phyloP scores from a whole-genome alignment of 1,284 basidiomycete species.

The Phlebopus sp. region DNA sequence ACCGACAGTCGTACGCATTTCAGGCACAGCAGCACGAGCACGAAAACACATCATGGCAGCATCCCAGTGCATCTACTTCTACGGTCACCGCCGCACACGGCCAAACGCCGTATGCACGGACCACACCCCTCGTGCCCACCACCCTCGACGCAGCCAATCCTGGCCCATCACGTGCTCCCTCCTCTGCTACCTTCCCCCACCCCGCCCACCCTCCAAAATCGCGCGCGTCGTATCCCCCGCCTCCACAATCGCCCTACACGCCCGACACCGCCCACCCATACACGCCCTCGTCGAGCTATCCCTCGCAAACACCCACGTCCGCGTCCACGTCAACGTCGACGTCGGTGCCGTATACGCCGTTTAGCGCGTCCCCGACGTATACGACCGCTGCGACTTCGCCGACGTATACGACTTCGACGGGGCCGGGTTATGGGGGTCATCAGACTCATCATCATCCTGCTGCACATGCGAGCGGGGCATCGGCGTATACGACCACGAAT shows the following conservation, averaged over 20 bases:
- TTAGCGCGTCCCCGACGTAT: conserved; percentile 22
- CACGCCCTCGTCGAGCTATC: conserved; percentile 12
- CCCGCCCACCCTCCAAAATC: conserved; percentile 21
- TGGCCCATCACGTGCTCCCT: conserved; percentile 12
- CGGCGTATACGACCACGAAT: conserved; percentile 21
- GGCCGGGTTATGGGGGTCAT: conserved; percentile 17
- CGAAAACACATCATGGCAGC: conserved; percentile 24
- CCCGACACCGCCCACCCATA: conserved; percentile 12
- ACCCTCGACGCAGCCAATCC: conserved; percentile 31
- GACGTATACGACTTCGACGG: conserved; percentile 23
- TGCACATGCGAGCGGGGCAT: conserved; percentile 11
- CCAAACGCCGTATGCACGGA: conserved; percentile 25
- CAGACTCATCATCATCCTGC: no score
- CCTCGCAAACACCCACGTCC: conserved; percentile 9
- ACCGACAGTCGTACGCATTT: conserved; percentile 23
- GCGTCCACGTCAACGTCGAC: conserved; percentile 19
- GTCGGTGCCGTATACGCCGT: conserved; percentile 18
- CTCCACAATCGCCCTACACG: conserved; percentile 19
- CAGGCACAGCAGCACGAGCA: conserved; percentile 33
- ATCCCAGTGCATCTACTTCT: conserved; percentile 17
- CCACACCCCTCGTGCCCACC: conserved; percentile 36
- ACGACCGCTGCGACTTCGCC: conserved; percentile 22
- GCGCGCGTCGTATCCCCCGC: conserved; percentile 17
- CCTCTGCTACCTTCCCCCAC: conserved; percentile 14
- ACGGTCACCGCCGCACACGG: conserved; percentile 22